Percentiles rank a stretch among this genome's conserved stretches.
Evolutionary conservation across 306 rosid genomes (phyloP).

Genomic region (Canavalia ensiformis): DNA sequence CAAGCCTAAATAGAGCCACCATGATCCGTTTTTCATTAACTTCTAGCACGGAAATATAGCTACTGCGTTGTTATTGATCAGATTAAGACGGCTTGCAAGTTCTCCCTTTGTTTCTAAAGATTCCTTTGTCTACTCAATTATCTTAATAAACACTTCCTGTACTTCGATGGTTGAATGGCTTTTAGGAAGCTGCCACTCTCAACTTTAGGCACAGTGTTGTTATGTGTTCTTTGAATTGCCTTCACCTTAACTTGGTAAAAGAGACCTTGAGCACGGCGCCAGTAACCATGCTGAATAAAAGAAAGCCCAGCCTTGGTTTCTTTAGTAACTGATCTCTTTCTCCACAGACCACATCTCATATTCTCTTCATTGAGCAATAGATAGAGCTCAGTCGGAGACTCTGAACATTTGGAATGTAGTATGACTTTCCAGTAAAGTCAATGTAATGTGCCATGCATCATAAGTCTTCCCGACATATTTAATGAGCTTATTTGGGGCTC

Average conservation of each 20-base stretch:
- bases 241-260: constrained; percentile 98
- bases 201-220: constrained; percentile 93
- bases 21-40: no score
- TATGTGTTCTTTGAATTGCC: constrained; percentile 98
- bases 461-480: constrained; percentile 96
- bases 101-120: constrained; percentile 94
- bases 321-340: constrained; percentile 85
- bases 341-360: constrained; percentile 99
- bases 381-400: constrained; percentile 96
- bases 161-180: constrained; percentile 98
- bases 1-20: no score
- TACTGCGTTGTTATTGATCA: constrained; percentile 69
- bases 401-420: constrained; percentile 90
- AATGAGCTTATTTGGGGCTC: constrained; percentile 99
- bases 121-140: constrained; percentile 94
- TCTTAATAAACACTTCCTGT: constrained; percentile 99
- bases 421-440: constrained; percentile 97
- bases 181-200: constrained; percentile 59
- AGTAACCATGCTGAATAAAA: constrained; percentile 97
- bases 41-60: no score
- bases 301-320: constrained; percentile 99
- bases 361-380: constrained; percentile 98
- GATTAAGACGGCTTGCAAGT: constrained; percentile 77
- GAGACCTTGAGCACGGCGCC: constrained; percentile 99
- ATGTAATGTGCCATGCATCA: constrained; percentile 97